Evolutionary conservation across 306 rosid genomes (phyloP), one percentile per base, ranked within the genome.

Genomic region (Heteromeles arbutifolia): DNA sequence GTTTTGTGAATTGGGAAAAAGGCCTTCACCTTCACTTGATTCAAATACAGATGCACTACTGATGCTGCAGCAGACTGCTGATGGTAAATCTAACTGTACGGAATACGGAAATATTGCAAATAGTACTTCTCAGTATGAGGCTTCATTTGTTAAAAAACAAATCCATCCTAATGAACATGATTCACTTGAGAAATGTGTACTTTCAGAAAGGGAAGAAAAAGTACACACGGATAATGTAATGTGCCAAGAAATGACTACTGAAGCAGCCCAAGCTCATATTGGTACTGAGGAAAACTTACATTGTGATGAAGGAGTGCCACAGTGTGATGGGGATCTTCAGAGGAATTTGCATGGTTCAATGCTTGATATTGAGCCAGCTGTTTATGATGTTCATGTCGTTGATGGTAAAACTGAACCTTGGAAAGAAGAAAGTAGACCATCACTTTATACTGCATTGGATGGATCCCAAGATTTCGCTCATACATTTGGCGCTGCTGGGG

Each of bases 381-480:
- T 90, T 82, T 84, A 87, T 62, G 97, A 86, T 81, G 83, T 86
- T 32, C 91, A 88, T 88, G 94, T 88, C 56, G 74, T 89, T 50
- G 93, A 88, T 50, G 90, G 88, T 70, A 85, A 82, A 78, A 57
- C 81, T 53, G 80, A 85, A 78, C 62, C 48, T 39, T 69, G 64
- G 74, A 79, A 82, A 77, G 79, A 80, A 56, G 82, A 67, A 45
- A 82, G 70, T 44, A 75, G 78, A 66, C 74, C 73, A 45, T 81
- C 79, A 21, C 22, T 56, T 68, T 43, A 74, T 68, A 69, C 71
- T 75, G 61, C 85, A 75, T 61, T 74, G 34, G 57, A 79, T 56
- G 86, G 68, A 69, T 64, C 78, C 63, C 64, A 54, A 56, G 61
- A 78, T 71, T 68, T 18, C 24, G 37, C 31, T 72, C 65, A 70